These are phyloP conservation scores for Allomyces macrogynus DNA, from an alignment of 192 early-diverging fungal genomes.

Conservation along the genomic window DNA sequence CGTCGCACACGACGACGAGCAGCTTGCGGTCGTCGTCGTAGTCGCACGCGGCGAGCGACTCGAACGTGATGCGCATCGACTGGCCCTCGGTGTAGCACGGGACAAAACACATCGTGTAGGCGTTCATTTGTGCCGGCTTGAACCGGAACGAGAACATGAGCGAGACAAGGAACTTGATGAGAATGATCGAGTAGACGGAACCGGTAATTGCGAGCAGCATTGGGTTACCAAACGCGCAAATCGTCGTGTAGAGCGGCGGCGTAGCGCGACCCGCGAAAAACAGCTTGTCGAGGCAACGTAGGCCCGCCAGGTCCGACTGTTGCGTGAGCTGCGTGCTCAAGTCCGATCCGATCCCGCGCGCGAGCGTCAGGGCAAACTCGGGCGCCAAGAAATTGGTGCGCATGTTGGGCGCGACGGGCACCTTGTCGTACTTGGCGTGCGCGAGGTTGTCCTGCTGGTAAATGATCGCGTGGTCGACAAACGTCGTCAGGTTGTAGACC, in stretches of 20 bases:
- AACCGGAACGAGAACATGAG: not conserved
- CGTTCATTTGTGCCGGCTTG: conserved; percentile 2
- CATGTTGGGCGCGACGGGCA: conserved; percentile 12
- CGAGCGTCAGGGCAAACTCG: conserved; percentile 11
- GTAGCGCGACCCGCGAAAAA: not conserved
- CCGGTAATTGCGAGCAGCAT: not conserved
- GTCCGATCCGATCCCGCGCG: conserved; percentile 18
- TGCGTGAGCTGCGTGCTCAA: conserved; percentile 7
- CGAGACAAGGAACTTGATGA: not conserved
- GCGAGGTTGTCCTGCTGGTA: not conserved
- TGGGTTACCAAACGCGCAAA: conserved; percentile 1
- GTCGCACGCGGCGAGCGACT: conserved; percentile 4
- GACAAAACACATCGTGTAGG: conserved; percentile 4
- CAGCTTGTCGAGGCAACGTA: conserved; percentile 5
- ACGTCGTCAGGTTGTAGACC: not conserved
- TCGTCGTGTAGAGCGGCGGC: conserved; percentile 3
- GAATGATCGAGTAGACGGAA: not conserved
- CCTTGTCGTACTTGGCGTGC: conserved; percentile 8
- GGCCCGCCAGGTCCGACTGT: conserved; percentile 11
- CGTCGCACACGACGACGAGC: conserved; percentile 4
- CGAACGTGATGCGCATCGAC: conserved; percentile 4
- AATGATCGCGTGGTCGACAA: not conserved
- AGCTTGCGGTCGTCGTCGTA: conserved; percentile 5
- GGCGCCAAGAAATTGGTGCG: conserved; percentile 9
- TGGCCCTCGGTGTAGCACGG: conserved; percentile 8